phyloP scores from a whole-genome alignment of 2,329 filamentous ascomycete genomes.

The Calonectria pauciramosa region DNA sequence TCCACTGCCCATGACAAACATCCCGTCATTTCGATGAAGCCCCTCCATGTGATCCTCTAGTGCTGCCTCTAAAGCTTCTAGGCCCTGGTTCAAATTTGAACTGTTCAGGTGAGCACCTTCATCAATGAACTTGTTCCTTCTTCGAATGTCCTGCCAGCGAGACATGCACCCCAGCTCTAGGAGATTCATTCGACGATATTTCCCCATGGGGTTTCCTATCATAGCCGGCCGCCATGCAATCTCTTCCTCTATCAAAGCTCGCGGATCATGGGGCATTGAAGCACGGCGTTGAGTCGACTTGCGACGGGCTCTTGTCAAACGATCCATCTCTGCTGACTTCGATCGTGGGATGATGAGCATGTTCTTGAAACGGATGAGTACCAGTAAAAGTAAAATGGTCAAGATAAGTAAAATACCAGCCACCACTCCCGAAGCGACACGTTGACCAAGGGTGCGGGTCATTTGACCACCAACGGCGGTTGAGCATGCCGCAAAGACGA shows the following conservation, averaged over 20 bases:
- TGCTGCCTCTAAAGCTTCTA: constrained; percentile 54
- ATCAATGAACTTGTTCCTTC: constrained; percentile 70
- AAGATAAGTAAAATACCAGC: constrained; percentile 76
- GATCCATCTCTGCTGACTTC: constrained; percentile 68
- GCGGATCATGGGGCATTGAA: constrained; percentile 54
- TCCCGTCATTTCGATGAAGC: constrained; percentile 50
- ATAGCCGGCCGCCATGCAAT: constrained; percentile 78
- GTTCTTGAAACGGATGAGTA: constrained; percentile 74
- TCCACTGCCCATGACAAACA: constrained; percentile 46
- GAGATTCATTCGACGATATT: constrained; percentile 77
- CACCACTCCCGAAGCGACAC: constrained; percentile 76
- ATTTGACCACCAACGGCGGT: constrained; percentile 78
- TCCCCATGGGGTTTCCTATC: constrained; percentile 79
- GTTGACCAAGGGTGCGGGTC: constrained; percentile 75
- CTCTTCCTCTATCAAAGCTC: constrained; percentile 62
- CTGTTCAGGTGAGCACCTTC: constrained; percentile 54
- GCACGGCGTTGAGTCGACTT: constrained; percentile 62
- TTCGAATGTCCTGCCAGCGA: constrained; percentile 80
- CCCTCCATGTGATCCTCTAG: constrained; percentile 54
- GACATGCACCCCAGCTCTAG: constrained; percentile 78
- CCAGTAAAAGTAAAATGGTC: constrained; percentile 72
- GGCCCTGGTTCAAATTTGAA: constrained; percentile 51
- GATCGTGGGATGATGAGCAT: constrained; percentile 78
- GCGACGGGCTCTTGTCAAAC: constrained; percentile 63
- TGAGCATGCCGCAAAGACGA: constrained; percentile 76